phyloP scores from a whole-genome alignment of 2,329 filamentous ascomycete genomes.

The Fusarium begoniae region DNA sequence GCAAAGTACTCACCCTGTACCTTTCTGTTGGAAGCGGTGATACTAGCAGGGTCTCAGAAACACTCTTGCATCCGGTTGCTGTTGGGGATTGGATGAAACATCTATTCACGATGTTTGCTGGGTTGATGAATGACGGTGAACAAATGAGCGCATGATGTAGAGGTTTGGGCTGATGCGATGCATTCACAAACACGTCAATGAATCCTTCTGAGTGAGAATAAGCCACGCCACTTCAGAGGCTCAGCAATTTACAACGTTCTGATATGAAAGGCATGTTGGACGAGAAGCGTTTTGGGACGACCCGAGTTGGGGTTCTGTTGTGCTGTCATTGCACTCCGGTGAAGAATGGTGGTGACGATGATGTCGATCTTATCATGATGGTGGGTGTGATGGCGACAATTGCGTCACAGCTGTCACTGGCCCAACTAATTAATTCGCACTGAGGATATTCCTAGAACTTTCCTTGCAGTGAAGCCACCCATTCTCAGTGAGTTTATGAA shows the following conservation, averaged over 20 bases:
- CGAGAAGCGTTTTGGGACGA: conserved; percentile 2
- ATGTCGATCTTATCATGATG: conserved; percentile 26
- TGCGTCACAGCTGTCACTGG: conserved; percentile 26
- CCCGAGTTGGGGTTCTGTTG: neutral
- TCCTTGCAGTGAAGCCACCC: neutral
- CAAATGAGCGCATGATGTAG: neutral
- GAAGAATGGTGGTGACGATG: conserved; percentile 32
- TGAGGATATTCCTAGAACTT: neutral
- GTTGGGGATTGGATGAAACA: neutral
- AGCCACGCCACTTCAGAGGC: neutral
- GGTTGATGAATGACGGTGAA: conserved; percentile 26
- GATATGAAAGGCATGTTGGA: neutral
- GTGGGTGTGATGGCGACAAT: conserved; percentile 25
- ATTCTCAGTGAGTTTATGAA: neutral
- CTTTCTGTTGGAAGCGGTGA: conserved; percentile 10
- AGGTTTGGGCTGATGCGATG: neutral
- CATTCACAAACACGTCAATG: neutral
- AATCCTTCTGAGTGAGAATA: neutral
- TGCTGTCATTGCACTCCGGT: neutral
- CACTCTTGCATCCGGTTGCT: conserved; percentile 20
- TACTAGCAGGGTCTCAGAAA: conserved; percentile 14
- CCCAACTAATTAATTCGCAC: neutral
- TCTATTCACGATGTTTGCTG: neutral
- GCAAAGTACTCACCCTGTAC: conserved; percentile 18
- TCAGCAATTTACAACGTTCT: neutral